Conservation (phyloP, 495 filamentous ascomycete genomes). For the Lichina pygmaea region DNA sequence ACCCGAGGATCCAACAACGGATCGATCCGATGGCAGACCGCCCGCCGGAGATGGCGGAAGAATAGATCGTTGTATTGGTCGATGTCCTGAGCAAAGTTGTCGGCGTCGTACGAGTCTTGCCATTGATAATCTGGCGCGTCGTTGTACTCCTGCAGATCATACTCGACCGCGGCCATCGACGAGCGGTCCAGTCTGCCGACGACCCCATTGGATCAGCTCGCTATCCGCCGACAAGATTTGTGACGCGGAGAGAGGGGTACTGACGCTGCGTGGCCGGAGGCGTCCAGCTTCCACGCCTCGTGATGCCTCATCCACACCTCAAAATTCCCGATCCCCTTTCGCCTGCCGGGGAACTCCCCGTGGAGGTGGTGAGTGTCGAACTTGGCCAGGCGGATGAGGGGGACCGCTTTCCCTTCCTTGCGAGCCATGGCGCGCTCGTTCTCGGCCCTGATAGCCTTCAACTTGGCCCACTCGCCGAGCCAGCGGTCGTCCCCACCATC, state of each 20-base stretch:
- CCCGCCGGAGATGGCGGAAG: conserved; percentile 2
- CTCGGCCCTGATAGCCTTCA: neutral
- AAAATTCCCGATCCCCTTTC: conserved; percentile 7
- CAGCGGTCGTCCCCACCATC: conserved; percentile 2
- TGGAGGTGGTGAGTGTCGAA: conserved; percentile 5
- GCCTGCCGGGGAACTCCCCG: conserved; percentile 5
- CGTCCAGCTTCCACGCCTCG: conserved; percentile 12
- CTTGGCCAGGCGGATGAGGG: conserved; percentile 1
- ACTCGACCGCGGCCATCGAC: neutral
- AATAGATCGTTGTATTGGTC: conserved; percentile 3
- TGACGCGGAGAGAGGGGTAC: neutral
- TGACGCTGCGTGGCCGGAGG: conserved; percentile 2
- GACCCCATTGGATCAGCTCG: neutral
- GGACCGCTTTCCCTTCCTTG: neutral
- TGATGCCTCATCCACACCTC: conserved; percentile 12
- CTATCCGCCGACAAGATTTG: too few relatives aligned
- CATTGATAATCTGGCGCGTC: conserved; percentile 11
- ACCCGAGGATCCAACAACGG: neutral
- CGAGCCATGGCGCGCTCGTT: neutral
- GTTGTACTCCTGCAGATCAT: conserved; percentile 8
- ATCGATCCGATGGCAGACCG: conserved; percentile 5
- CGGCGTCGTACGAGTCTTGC: conserved; percentile 3
- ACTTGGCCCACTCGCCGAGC: neutral
- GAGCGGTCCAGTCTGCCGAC: neutral
- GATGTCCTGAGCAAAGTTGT: neutral